Base-by-base conservation (phyloP, 805 yeast genomes). In the Cyberlindnera mrakii region DNA sequence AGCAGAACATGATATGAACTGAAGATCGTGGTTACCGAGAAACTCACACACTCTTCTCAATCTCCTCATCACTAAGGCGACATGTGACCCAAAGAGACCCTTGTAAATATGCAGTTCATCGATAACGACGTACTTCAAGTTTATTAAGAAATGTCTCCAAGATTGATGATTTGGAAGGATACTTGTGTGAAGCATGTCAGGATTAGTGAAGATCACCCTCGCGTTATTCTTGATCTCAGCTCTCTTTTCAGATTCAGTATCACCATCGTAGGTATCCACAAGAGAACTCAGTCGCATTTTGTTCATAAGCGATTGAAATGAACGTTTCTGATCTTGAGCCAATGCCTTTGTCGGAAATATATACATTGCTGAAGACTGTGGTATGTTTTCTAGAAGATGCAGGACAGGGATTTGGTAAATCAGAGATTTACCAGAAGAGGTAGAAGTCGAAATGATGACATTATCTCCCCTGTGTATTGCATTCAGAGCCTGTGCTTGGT, bases 341-440 rank as follows among this genome's bases (percentile, higher is more conserved):
- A 93, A 68, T 0, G 99, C 99, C 58, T 93, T 93, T 0, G 99
- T 93, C 2, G 99, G 99, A 54, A 93, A 93, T 11, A 93, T 80
- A 54, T 85, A 89, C 69, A 95, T 70, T 9, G 96, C 85, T 0
- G 95, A 85, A 1, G 66, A 54, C 29, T 65, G 66, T 10, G 66
- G 65, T 35, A 59, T 69, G 9, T 58, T 53, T 35, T 75, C 70
- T 40, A 72, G 63, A 40, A 65, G 54, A 40, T 69, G 64, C 9
- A 90, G 59, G 3, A 91, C 85, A 0, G 98, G 96, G 2, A 89
- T 63, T 61, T 93, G 99, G 56, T 90, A 93, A 25, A 93, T 85
- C 47, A 93, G 67, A 0, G 98, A 90, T 55, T 93, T 93, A 38
- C 99, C 99, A 0, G 97, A 89, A 0, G 97, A 88, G 0, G 99